Conservation (phyloP, 2,329 filamentous ascomycete genomes). For the Ambrosiella beaveri region DNA sequence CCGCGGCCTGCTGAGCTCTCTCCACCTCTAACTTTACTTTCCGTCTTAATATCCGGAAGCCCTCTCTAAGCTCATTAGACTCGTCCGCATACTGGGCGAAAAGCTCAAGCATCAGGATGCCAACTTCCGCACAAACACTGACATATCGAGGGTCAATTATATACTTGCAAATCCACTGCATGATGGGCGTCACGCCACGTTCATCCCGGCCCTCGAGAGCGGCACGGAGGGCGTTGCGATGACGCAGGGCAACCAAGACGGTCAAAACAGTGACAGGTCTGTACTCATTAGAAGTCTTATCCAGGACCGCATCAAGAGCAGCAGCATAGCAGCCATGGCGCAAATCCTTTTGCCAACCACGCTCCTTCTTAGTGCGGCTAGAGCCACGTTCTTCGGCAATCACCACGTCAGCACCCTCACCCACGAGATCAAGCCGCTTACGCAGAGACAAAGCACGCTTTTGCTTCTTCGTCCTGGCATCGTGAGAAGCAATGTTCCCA, state of each 20-base stretch:
- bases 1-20: slow-evolving; percentile 63
- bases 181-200: slow-evolving; percentile 58
- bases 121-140: slow-evolving; percentile 64
- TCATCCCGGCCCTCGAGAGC: slow-evolving; percentile 72
- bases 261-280: slow-evolving; percentile 51
- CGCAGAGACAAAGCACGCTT: slow-evolving; percentile 35
- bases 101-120: slow-evolving; percentile 66
- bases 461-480: slow-evolving; percentile 52
- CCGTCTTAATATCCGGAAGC: slow-evolving; percentile 50
- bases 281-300: slow-evolving; percentile 32
- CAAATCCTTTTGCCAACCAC: slow-evolving; percentile 65
- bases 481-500: slow-evolving; percentile 62
- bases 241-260: slow-evolving; percentile 65
- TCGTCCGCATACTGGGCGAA: slow-evolving; percentile 67
- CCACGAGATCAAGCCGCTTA: slow-evolving; percentile 56
- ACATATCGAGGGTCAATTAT: slow-evolving; percentile 73
- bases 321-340: slow-evolving; percentile 59
- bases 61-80: slow-evolving; percentile 52
- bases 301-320: slow-evolving; percentile 65
- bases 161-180: slow-evolving; percentile 67
- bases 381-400: slow-evolving; percentile 48
- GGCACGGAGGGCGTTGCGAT: slow-evolving; percentile 67
- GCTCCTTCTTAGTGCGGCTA: slow-evolving; percentile 39
- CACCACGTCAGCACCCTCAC: slow-evolving; percentile 73
- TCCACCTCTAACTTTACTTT: slow-evolving; percentile 64